Base-by-base conservation (phyloP, 805 yeast species). In the Brettanomyces nanus region DNA sequence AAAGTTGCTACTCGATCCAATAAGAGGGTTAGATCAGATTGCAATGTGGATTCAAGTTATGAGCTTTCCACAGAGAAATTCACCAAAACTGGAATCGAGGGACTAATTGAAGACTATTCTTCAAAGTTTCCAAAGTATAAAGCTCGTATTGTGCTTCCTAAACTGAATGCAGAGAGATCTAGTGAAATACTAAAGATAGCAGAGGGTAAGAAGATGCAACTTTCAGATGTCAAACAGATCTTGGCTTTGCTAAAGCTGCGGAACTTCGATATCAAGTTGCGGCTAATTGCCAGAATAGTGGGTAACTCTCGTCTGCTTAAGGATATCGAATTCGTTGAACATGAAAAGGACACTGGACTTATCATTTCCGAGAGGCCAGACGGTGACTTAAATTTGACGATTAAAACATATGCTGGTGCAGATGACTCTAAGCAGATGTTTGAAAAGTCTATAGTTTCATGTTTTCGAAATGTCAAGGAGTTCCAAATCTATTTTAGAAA, bases 361-460 rank as follows among this genome's bases (percentile, higher is more conserved):
- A 40, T 47, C 6, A 19, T 52, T n/a, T 43, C 47, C 5, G 57
- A 51, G 21, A 28, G 33, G 28, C 23, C 43, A 6, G 29, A 33
- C 4, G 42, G 45, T 14, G 51, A 47, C 6, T 23, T 52, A 26
- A 41, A 29, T 15, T 22, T 54, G 3, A 30, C 43, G 22, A 53
- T 52, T 3, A 53, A 52, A 31, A 55, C 60, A 15, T 52, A 54
- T 42, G 56, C 57, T 3, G 60, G 60, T 7, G 39, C 44, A 31
- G 56, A 52, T 36, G 45, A 47, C 25, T 31, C 43, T 20, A 29
- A 22, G 17, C 37, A 42, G 10, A 31, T 39, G 10, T 40, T 44
- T 22, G 44, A 45, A 4, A 42, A 43, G 17, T 53, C 60, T 1
- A 47, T 54, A 14, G 44, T 52, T 33, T 35, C 46, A 4, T 37